These are phyloP conservation scores for Ophiocordyceps camponoti-rufipedis DNA, from an alignment of 2,329 filamentous ascomycete genomes.

Conservation along the genomic window DNA sequence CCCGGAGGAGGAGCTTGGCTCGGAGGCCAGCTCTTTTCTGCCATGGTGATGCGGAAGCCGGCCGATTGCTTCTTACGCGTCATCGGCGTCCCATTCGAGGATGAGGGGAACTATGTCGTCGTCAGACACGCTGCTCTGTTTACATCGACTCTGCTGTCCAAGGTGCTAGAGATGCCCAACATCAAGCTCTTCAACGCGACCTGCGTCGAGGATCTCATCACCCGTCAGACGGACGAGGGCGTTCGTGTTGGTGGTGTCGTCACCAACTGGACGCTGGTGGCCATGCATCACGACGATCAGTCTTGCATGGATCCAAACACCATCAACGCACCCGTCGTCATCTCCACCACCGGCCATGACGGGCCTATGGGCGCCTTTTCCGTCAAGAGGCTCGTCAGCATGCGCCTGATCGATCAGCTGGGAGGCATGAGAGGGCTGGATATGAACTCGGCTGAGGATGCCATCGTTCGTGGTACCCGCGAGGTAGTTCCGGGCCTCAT, in stretches of 20 bases:
- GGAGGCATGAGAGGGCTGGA: slow-evolving; percentile 87
- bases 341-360: slow-evolving; percentile 84
- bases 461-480: slow-evolving; percentile 80
- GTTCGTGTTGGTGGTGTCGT: slow-evolving; percentile 76
- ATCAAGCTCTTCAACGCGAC: slow-evolving; percentile 96
- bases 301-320: slow-evolving; percentile 96
- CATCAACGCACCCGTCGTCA: slow-evolving; percentile 77
- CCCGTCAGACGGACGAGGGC: slow-evolving; percentile 38
- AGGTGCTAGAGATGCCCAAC: slow-evolving; percentile 72
- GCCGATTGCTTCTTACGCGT: slow-evolving; percentile 71
- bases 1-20: slow-evolving; percentile 86
- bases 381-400: slow-evolving; percentile 79
- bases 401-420: slow-evolving; percentile 66
- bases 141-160: slow-evolving; percentile 70
- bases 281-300: slow-evolving; percentile 76
- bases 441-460: slow-evolving; percentile 82
- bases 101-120: slow-evolving; percentile 75
- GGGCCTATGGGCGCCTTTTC: slow-evolving; percentile 81
- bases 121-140: slow-evolving; percentile 90
- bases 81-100: slow-evolving; percentile 69
- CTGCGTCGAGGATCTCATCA: slow-evolving; percentile 82
- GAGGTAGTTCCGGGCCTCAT: slow-evolving; percentile 79
- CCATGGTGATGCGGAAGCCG: slow-evolving; percentile 90
- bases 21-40: slow-evolving; percentile 83
- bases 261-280: slow-evolving; percentile 88